These are phyloP conservation scores for Pulveroboletus sp. DNA, from an alignment of 768 basidiomycete species.

Conservation along the genomic window DNA sequence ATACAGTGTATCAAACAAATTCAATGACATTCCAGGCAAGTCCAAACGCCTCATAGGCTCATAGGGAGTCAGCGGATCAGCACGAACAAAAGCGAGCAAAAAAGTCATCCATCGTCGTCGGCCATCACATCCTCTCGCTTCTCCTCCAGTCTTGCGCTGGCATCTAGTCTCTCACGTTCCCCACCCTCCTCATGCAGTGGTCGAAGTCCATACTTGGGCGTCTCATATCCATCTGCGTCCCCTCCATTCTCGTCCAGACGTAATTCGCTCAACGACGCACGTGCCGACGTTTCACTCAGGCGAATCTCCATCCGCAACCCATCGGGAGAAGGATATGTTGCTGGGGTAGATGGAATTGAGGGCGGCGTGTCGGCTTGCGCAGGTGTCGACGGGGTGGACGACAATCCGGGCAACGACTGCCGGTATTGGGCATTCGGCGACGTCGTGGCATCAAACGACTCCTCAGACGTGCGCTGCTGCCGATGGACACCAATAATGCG, in stretches of 20 bases:
- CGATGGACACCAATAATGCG: slow-evolving; percentile 75
- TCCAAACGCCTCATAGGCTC: no score
- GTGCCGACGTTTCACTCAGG: slow-evolving; percentile 24
- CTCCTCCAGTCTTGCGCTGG: neutral
- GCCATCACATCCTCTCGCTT: slow-evolving; percentile 15
- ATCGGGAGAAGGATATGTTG: slow-evolving; percentile 24
- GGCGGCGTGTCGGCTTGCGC: slow-evolving; percentile 23
- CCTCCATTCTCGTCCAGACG: slow-evolving; percentile 21
- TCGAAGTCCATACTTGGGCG: slow-evolving; percentile 16
- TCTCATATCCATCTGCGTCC: slow-evolving; percentile 15
- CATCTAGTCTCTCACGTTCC: neutral
- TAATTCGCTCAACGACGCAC: slow-evolving; percentile 29
- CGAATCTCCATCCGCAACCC: slow-evolving; percentile 23
- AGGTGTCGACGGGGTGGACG: slow-evolving; percentile 29
- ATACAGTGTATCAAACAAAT: neutral
- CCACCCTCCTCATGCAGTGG: slow-evolving; percentile 4
- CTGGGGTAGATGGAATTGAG: slow-evolving; percentile 29
- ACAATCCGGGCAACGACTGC: slow-evolving; percentile 25
- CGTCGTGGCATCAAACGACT: slow-evolving; percentile 7
- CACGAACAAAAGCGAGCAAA: no score
- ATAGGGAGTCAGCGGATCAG: neutral
- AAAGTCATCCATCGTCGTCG: slow-evolving; percentile 13
- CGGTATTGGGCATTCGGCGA: slow-evolving; percentile 9
- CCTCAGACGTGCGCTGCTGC: slow-evolving; percentile 27
- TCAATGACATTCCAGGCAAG: neutral